Percentiles rank a stretch among this genome's conserved stretches.
Evolutionary conservation across 108 stramenopile species (phyloP).

Genomic region (Skeletonema grethae): DNA sequence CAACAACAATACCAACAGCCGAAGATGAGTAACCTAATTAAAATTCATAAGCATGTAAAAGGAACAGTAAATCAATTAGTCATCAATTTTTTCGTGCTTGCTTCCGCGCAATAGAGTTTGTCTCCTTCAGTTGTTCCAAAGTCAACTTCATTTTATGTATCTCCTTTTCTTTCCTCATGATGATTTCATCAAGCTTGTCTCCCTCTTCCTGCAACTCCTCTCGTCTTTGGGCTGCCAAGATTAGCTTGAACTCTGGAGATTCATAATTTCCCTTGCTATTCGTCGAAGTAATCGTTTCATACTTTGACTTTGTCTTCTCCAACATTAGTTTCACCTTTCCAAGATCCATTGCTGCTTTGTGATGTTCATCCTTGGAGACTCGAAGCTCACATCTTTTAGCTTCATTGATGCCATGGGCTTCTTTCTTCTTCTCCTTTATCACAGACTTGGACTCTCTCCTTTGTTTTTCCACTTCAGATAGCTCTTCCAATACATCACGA

Average conservation of each 20-base stretch:
- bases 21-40: too few species aligned
- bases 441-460: constrained; percentile 59
- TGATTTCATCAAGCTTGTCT: constrained; percentile 77
- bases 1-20: neutral
- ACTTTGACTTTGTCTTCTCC: constrained; percentile 66
- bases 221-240: constrained; percentile 81
- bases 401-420: constrained; percentile 58
- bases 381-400: constrained; percentile 64
- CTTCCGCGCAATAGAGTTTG: constrained; percentile 1
- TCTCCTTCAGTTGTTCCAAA: constrained; percentile 20
- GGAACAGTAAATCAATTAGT: too few species aligned
- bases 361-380: constrained; percentile 76
- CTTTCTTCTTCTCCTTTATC: constrained; percentile 70
- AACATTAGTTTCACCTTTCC: constrained; percentile 42
- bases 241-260: constrained; percentile 81
- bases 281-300: constrained; percentile 50
- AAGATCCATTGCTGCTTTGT: constrained; percentile 71
- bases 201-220: constrained; percentile 88
- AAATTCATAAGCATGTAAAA: too few species aligned
- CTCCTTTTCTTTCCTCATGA: constrained; percentile 52
- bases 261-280: constrained; percentile 49
- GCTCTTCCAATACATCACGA: constrained; percentile 59
- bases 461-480: constrained; percentile 74
- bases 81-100: too few species aligned
- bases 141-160: constrained; percentile 35